Percentiles rank a stretch among this genome's conserved stretches.
phyloP scores from a whole-genome alignment of 176 grass and related monocot species.

The Poa annua region DNA sequence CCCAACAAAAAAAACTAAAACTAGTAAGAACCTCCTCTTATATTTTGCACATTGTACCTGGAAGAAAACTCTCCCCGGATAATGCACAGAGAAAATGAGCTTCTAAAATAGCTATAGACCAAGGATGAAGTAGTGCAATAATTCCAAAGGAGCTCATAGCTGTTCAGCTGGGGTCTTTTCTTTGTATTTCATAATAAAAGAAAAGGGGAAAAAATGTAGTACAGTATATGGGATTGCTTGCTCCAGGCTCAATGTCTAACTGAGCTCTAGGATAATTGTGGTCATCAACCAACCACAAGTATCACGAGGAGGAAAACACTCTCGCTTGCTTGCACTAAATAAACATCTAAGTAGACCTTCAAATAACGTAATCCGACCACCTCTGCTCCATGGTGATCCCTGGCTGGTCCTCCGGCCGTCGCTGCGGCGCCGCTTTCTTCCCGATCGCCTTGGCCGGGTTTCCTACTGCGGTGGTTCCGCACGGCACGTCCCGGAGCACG shows the following conservation, averaged over 20 bases:
- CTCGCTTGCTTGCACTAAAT: slow-evolving; percentile 15
- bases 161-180: no score
- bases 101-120: no score
- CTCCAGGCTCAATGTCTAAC: slow-evolving; percentile 52
- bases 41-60: no score
- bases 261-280: slow-evolving; percentile 39
- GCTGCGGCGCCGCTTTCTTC: slow-evolving; percentile 44
- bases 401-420: slow-evolving; percentile 45
- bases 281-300: slow-evolving; percentile 3
- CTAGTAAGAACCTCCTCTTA: no score
- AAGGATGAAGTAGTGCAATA: no score
- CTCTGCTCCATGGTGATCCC: slow-evolving; percentile 75
- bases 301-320: slow-evolving; percentile 32
- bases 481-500: slow-evolving; percentile 67
- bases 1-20: no score
- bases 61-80: no score
- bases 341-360: slow-evolving; percentile 2
- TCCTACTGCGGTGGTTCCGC: slow-evolving; percentile 71
- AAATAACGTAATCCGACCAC: slow-evolving; percentile 49
- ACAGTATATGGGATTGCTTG: background rate
- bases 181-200: no score
- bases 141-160: no score
- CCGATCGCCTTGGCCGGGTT: slow-evolving; percentile 62
- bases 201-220: background rate
- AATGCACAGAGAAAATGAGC: no score